phyloP scores from a whole-genome alignment of 1,284 basidiomycete species.

The Cronartium quercuum region DNA sequence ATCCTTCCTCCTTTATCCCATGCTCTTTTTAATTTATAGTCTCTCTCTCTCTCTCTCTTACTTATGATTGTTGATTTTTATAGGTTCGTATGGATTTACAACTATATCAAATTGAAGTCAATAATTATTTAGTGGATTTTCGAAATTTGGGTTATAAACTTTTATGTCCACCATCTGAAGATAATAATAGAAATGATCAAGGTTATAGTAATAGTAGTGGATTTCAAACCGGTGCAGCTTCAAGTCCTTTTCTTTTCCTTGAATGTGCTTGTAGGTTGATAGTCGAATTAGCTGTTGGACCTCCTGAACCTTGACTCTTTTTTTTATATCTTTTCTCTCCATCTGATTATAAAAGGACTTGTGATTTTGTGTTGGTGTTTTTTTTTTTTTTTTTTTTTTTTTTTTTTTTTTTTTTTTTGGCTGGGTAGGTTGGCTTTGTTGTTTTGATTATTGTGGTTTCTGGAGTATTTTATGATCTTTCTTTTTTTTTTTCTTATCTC shows the following conservation, averaged over 20 bases:
- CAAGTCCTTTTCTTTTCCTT: slow-evolving; percentile 87
- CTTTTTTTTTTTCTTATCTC: no score
- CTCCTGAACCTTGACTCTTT: slow-evolving; percentile 15
- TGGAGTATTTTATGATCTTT: no score
- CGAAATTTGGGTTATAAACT: slow-evolving; percentile 86
- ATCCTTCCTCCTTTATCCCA: background rate
- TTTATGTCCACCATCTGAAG: slow-evolving; percentile 49
- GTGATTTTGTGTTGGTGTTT: no score
- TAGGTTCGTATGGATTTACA: slow-evolving; percentile 94
- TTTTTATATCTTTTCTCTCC: no score
- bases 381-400: no score
- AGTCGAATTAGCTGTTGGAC: slow-evolving; percentile 51
- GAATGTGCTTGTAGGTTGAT: slow-evolving; percentile 74
- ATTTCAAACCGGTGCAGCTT: slow-evolving; percentile 67
- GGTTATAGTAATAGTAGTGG: slow-evolving; percentile 34
- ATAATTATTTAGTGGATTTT: slow-evolving; percentile 97
- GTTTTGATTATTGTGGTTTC: no score
- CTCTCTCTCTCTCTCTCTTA: background rate
- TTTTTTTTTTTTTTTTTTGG: no score
- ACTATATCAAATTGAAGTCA: slow-evolving; percentile 87
- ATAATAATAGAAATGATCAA: background rate
- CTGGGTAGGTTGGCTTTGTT: no score
- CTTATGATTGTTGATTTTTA: slow-evolving; percentile 10
- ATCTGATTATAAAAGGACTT: no score
- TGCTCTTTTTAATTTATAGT: background rate